Percentiles rank a stretch among this genome's conserved stretches.
phyloP scores from a whole-genome alignment of 352 stramenopile genomes.

The Globisporangium uncinulatum region DNA sequence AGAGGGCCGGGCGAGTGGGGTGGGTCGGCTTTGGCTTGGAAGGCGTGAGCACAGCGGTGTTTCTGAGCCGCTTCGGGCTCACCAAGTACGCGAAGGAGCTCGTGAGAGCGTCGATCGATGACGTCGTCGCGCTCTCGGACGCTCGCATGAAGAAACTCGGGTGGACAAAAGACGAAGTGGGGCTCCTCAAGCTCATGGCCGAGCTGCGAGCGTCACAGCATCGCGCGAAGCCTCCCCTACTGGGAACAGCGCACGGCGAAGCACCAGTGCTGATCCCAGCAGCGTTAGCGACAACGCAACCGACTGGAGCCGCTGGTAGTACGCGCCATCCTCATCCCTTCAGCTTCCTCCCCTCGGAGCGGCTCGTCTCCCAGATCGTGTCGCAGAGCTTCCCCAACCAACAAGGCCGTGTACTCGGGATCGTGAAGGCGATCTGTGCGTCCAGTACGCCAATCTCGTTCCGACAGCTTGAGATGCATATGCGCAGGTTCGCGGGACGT shows the following conservation, averaged over 20 bases:
- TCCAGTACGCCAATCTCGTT: conserved; percentile 63
- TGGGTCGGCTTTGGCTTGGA: conserved; percentile 75
- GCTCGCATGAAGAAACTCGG: conserved; percentile 35
- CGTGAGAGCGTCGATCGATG: conserved; percentile 20
- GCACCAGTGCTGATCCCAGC: conserved; percentile 2
- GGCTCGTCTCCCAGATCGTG: conserved; percentile 42
- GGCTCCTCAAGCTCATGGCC: conserved; percentile 26
- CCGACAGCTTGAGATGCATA: conserved; percentile 68
- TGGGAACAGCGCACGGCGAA: conserved; percentile 8
- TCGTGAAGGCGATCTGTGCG: conserved; percentile 41
- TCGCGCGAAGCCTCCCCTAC: conserved; percentile 28
- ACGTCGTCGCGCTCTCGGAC: conserved; percentile 26
- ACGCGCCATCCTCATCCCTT: conserved; percentile 54
- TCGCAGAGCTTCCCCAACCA: conserved; percentile 66
- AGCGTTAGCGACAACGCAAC: neutral
- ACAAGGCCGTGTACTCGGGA: conserved; percentile 45
- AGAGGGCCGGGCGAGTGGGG: conserved; percentile 16
- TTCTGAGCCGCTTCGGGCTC: conserved; percentile 56
- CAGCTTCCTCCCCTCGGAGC: conserved; percentile 51
- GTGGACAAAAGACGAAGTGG: conserved; percentile 58
- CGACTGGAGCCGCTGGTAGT: neutral
- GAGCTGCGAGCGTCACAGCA: neutral
- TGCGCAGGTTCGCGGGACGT: conserved; percentile 58
- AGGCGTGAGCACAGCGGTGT: conserved; percentile 47
- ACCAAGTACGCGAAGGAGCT: conserved; percentile 38